phyloP scores from a whole-genome alignment of 768 basidiomycete genomes.

The Suillus plorans region DNA sequence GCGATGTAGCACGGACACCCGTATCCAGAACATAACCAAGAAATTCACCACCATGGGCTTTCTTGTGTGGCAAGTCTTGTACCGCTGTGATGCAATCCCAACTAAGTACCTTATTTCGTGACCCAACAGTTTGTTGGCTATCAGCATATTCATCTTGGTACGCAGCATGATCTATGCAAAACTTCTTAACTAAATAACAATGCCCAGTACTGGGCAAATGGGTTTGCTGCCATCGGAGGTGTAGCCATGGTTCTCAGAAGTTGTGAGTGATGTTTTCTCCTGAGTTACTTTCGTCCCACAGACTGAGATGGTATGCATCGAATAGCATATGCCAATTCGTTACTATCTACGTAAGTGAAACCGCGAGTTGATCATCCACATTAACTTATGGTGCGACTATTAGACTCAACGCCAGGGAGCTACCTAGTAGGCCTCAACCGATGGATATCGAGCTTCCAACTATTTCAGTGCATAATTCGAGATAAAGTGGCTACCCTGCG shows the following conservation, averaged over 20 bases:
- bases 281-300: neutral
- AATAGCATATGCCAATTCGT: slow-evolving; percentile 3
- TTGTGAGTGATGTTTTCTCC: neutral
- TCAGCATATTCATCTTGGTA: neutral
- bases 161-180: neutral
- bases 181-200: neutral
- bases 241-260: neutral
- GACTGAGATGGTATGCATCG: neutral
- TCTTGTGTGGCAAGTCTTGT: neutral
- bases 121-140: neutral
- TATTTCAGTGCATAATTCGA: neutral
- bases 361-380: too few species aligned
- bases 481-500: neutral
- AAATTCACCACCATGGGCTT: neutral
- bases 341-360: neutral
- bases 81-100: neutral
- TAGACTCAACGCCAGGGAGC: neutral
- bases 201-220: neutral
- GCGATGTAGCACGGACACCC: slow-evolving; percentile 1
- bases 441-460: neutral
- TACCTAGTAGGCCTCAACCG: neutral
- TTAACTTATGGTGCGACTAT: too few species aligned
- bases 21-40: neutral
- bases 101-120: neutral
- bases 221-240: neutral